Percentiles rank a stretch among this genome's conserved stretches.
phyloP scores from a whole-genome alignment of 345 rosid species.

The Arabidopsis suecica region DNA sequence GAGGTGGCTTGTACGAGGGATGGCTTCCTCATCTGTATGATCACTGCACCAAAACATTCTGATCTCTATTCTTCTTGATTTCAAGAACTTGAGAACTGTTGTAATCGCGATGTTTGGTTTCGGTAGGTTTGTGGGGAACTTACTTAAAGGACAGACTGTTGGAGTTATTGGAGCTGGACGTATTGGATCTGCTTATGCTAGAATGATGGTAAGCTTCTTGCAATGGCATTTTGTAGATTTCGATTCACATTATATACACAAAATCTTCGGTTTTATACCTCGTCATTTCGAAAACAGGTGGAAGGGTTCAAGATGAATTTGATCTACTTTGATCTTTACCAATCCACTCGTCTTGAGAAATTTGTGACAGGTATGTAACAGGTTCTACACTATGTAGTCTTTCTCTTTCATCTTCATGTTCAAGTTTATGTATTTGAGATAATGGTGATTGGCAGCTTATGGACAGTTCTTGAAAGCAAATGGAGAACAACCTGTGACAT shows the following conservation, averaged over 20 bases:
- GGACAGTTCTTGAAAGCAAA: slow-evolving; percentile 82
- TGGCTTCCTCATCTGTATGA: slow-evolving; percentile 94
- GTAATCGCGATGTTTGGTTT: not conserved
- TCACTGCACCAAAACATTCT: not conserved
- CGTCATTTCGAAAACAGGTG: slow-evolving; percentile 51
- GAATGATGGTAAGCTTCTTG: slow-evolving; percentile 79
- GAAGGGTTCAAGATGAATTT: slow-evolving; percentile 99
- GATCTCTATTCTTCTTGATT: not conserved
- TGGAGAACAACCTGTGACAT: slow-evolving; percentile 82
- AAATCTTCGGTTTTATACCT: not conserved
- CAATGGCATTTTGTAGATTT: not conserved
- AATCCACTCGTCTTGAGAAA: slow-evolving; percentile 91
- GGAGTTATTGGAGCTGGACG: slow-evolving; percentile 99
- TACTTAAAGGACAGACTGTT: slow-evolving; percentile 97
- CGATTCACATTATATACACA: not conserved
- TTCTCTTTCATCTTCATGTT: not conserved
- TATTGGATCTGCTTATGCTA: slow-evolving; percentile 97
- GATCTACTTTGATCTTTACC: slow-evolving; percentile 91
- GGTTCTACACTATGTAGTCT: not conserved
- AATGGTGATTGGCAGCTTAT: slow-evolving; percentile 59
- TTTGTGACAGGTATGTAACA: slow-evolving; percentile 71
- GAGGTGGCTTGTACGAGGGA: slow-evolving; percentile 94
- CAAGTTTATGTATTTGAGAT: not conserved
- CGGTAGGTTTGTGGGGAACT: slow-evolving; percentile 87
- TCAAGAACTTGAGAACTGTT: slow-evolving; percentile 5